These are phyloP conservation scores for Tetracladium setigerum DNA, from an alignment of 495 filamentous ascomycete species.

Conservation along the genomic window DNA sequence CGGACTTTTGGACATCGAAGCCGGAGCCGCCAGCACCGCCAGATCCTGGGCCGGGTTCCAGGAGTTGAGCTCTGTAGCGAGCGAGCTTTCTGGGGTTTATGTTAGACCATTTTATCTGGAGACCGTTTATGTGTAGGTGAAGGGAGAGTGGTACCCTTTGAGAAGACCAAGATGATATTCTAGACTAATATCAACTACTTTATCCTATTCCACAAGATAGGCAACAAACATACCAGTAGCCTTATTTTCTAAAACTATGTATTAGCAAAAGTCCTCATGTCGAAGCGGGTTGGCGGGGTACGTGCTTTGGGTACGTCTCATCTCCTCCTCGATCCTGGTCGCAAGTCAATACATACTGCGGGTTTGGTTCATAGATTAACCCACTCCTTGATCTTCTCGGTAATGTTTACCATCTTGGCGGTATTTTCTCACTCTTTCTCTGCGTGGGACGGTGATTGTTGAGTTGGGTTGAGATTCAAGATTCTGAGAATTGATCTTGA, in stretches of 20 bases:
- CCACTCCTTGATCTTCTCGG: conserved; percentile 98
- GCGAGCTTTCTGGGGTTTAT: conserved; percentile 72
- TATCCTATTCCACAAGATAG: neutral
- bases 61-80: conserved; percentile 85
- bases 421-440: conserved; percentile 13
- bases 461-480: too few relatives aligned
- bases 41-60: conserved; percentile 81
- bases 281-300: conserved; percentile 4
- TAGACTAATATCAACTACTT: conserved; percentile 28
- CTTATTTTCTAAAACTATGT: conserved; percentile 79
- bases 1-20: conserved; percentile 96
- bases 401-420: conserved; percentile 96
- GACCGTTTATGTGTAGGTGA: neutral
- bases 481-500: too few relatives aligned
- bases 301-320: conserved; percentile 93
- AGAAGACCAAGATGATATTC: conserved; percentile 98
- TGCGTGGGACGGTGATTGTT: too few relatives aligned
- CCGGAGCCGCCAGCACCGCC: conserved; percentile 67
- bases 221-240: conserved; percentile 66
- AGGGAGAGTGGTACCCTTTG: conserved; percentile 65
- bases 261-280: conserved; percentile 19
- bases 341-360: conserved; percentile 7
- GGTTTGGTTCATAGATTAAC: conserved; percentile 18
- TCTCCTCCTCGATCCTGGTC: conserved; percentile 96
- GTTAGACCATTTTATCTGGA: conserved; percentile 14